Percentiles rank a stretch among this genome's conserved stretches.
phyloP scores from a whole-genome alignment of 345 rosid genomes.

The Rhizophora apiculata region DNA sequence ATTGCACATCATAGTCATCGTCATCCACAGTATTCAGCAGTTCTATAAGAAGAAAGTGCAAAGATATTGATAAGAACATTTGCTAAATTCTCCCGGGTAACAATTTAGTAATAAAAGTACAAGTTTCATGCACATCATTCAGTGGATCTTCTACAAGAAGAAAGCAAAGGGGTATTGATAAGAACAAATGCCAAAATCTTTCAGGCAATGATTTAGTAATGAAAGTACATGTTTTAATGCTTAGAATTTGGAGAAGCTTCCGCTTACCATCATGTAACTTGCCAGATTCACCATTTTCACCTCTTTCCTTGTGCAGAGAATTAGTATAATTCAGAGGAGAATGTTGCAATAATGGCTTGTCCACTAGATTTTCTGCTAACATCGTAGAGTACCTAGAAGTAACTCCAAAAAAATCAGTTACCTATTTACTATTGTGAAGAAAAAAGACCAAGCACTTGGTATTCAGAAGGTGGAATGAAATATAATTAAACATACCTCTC shows the following conservation, averaged over 20 bases:
- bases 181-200: slow-evolving; percentile 2
- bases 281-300: slow-evolving; percentile 29
- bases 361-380: slow-evolving; percentile 96
- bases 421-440: neutral
- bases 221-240: neutral
- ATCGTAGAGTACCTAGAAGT: slow-evolving; percentile 90
- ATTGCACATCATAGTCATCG: slow-evolving; percentile 61
- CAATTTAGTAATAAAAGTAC: neutral
- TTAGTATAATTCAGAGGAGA: slow-evolving; percentile 27
- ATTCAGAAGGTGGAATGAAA: neutral
- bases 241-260: neutral
- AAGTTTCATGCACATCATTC: slow-evolving; percentile 31
- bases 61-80: neutral
- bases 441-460: neutral
- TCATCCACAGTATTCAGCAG: slow-evolving; percentile 40
- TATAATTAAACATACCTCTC: slow-evolving; percentile 57
- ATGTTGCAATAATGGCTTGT: slow-evolving; percentile 42
- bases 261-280: slow-evolving; percentile 50
- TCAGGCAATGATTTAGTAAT: slow-evolving; percentile 3
- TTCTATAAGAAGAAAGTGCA: slow-evolving; percentile 20
- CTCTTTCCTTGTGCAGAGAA: slow-evolving; percentile 32
- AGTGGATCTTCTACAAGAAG: slow-evolving; percentile 37
- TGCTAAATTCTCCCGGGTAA: neutral
- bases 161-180: neutral
- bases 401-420: slow-evolving; percentile 9